Conservation (phyloP, 768 basidiomycete species). For the Lactarius hengduanensis region DNA sequence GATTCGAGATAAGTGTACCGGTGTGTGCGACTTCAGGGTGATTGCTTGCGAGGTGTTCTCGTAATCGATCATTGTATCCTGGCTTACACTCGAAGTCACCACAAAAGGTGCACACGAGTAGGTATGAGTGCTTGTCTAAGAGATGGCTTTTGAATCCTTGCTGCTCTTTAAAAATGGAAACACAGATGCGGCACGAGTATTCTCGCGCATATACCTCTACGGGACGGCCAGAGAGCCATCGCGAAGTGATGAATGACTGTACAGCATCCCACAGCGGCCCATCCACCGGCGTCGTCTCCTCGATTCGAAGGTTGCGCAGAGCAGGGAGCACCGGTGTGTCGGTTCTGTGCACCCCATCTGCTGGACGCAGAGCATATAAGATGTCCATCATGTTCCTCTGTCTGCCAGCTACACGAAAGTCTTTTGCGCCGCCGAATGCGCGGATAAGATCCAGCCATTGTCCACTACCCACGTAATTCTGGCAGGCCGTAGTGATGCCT, state of each 20-base stretch:
- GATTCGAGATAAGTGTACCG: no score
- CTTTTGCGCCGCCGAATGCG: background rate
- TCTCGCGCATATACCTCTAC: background rate
- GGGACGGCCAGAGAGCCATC: background rate
- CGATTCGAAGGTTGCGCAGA: background rate
- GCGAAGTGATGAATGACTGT: background rate
- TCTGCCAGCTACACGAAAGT: background rate
- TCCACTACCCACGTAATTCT: background rate
- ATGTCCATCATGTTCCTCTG: background rate
- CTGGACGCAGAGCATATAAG: background rate
- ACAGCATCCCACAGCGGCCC: background rate
- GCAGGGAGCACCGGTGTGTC: background rate
- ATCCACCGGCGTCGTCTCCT: fast-evolving
- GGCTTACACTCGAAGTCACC: background rate
- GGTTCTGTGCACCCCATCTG: background rate
- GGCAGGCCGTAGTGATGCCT: background rate
- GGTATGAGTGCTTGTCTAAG: background rate
- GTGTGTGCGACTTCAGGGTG: background rate
- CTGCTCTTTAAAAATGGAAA: background rate
- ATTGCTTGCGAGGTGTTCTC: background rate
- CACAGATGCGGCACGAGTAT: background rate
- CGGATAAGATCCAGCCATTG: background rate
- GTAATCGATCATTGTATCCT: background rate
- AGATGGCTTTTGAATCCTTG: background rate
- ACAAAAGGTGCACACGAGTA: background rate